phyloP scores from a whole-genome alignment of 306 rosid genomes.

The Quercus ilex region DNA sequence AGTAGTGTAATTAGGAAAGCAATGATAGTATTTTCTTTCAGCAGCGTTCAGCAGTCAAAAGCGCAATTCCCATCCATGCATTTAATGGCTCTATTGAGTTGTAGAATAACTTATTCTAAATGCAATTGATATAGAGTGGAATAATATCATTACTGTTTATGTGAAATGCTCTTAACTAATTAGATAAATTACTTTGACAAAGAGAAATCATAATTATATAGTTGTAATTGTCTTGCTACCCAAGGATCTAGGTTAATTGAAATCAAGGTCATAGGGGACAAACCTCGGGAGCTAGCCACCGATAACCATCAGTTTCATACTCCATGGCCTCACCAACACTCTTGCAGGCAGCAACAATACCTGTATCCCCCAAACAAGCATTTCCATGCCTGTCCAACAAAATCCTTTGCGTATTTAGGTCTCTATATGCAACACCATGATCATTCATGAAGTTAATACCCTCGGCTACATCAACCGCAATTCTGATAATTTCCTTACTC shows the following conservation, averaged over 20 bases:
- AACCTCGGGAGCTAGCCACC: conserved; percentile 99
- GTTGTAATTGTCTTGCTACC: background rate
- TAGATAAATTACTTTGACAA: background rate
- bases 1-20: background rate
- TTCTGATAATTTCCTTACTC: conserved; percentile 68
- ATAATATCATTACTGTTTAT: background rate
- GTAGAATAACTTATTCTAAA: conserved; percentile 15
- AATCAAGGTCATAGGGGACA: conserved; percentile 29
- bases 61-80: background rate
- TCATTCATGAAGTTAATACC: conserved; percentile 91
- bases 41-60: background rate
- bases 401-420: conserved; percentile 80
- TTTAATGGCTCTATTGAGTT: background rate
- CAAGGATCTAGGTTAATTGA: conserved; percentile 17
- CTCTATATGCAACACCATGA: conserved; percentile 75
- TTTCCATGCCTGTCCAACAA: conserved; percentile 82
- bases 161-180: background rate
- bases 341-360: conserved; percentile 80
- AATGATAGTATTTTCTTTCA: background rate
- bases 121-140: background rate
- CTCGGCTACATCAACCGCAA: conserved; percentile 79
- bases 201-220: background rate
- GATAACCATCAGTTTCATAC: conserved; percentile 93
- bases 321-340: conserved; percentile 79
- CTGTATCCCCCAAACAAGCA: conserved; percentile 91